These are phyloP conservation scores for Eimeria sp. DNA, from an alignment of 169 alveolate species.

Conservation along the genomic window DNA sequence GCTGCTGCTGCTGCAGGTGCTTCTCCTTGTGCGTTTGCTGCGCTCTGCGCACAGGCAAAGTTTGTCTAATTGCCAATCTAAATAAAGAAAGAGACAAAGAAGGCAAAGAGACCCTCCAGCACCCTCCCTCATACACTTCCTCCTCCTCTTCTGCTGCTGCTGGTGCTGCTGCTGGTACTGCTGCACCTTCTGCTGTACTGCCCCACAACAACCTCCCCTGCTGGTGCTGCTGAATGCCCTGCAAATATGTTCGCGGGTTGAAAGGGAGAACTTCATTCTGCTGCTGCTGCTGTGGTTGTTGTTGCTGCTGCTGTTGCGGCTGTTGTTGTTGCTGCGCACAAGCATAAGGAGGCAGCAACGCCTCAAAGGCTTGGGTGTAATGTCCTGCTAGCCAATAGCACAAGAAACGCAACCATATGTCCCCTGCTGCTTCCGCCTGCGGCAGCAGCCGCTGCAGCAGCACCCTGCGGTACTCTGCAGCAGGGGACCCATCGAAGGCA, in stretches of 20 bases:
- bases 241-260: constrained; percentile 52
- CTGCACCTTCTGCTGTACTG: neutral
- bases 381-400: constrained; percentile 77
- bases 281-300: neutral
- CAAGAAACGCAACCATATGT: constrained; percentile 71
- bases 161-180: neutral
- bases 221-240: constrained; percentile 35
- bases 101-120: constrained; percentile 35
- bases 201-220: neutral
- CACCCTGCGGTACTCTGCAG: constrained; percentile 70
- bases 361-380: constrained; percentile 61
- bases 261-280: constrained; percentile 1
- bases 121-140: constrained; percentile 60
- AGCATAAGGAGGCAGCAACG: constrained; percentile 67
- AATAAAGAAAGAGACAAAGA: constrained; percentile 58
- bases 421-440: constrained; percentile 67
- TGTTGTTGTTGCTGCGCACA: neutral
- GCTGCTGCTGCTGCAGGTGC: constrained; percentile 28
- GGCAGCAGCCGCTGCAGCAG: constrained; percentile 75
- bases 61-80: neutral
- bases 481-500: neutral
- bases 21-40: constrained; percentile 42
- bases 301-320: neutral
- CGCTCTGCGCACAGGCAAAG: constrained; percentile 53
- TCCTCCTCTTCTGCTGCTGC: constrained; percentile 5